Evolutionary conservation across 495 filamentous ascomycete species (phyloP).

Genomic region (Lindgomyces ingoldianus): DNA sequence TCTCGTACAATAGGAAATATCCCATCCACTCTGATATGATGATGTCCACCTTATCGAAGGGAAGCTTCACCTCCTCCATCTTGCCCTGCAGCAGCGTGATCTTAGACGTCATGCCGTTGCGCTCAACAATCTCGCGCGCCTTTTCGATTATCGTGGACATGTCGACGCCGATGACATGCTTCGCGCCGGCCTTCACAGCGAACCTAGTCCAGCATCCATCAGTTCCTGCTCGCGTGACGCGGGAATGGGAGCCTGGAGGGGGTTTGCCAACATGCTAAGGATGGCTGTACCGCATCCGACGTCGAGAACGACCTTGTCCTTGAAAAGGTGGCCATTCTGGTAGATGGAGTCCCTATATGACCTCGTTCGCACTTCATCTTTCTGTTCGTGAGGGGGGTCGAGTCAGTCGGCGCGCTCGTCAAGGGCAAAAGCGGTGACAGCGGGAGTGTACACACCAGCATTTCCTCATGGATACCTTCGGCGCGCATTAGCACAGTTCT

Average conservation of each 20-base stretch:
- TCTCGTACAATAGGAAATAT: slow-evolving; percentile 97
- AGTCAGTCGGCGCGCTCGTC: slow-evolving; percentile 31
- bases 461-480: slow-evolving; percentile 93
- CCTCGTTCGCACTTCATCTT: slow-evolving; percentile 95
- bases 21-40: slow-evolving; percentile 99
- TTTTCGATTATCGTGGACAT: slow-evolving; percentile 97
- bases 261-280: slow-evolving; percentile 70
- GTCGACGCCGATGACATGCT: slow-evolving; percentile 94
- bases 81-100: slow-evolving; percentile 92
- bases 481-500: slow-evolving; percentile 33
- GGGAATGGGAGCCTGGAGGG: slow-evolving; percentile 8
- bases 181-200: slow-evolving; percentile 88
- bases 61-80: slow-evolving; percentile 92
- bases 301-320: slow-evolving; percentile 95
- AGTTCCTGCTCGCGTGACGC: slow-evolving; percentile 1
- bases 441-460: slow-evolving; percentile 71
- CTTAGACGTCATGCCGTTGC: slow-evolving; percentile 77
- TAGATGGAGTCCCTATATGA: slow-evolving; percentile 97
- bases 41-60: slow-evolving; percentile 90
- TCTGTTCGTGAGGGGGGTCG: slow-evolving; percentile 53
- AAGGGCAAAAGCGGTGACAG: slow-evolving; percentile 7
- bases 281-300: slow-evolving; percentile 95
- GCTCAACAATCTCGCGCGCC: slow-evolving; percentile 84
- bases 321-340: slow-evolving; percentile 93
- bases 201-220: slow-evolving; percentile 65